phyloP scores from a whole-genome alignment of 2,329 filamentous ascomycete genomes.

The Alternaria burnsii region DNA sequence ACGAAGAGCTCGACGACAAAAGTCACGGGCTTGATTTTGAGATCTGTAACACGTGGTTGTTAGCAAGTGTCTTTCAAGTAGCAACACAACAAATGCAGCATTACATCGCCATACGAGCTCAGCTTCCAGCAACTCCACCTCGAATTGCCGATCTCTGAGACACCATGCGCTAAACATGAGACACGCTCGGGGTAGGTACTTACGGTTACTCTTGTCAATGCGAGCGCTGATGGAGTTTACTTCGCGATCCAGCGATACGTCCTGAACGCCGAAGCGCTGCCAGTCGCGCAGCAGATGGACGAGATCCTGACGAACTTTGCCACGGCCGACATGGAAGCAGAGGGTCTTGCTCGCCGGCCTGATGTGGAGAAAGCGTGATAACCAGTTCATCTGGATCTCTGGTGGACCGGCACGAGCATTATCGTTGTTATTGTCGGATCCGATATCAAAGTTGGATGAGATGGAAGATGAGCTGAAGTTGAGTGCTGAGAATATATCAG shows the following conservation, averaged over 20 bases:
- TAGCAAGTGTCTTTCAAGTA: slow-evolving; percentile 5
- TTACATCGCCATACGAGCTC: slow-evolving; percentile 30
- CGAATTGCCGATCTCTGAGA: slow-evolving; percentile 24
- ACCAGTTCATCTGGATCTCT: slow-evolving; percentile 74
- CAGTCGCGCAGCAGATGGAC: slow-evolving; percentile 79
- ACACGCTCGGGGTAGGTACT: slow-evolving; percentile 50
- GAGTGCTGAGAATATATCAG: slow-evolving; percentile 26
- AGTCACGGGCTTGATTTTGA: slow-evolving; percentile 85
- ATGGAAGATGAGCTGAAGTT: slow-evolving; percentile 45
- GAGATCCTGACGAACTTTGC: slow-evolving; percentile 79
- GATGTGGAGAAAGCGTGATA: slow-evolving; percentile 86
- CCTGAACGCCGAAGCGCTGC: slow-evolving; percentile 80
- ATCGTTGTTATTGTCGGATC: slow-evolving; percentile 51
- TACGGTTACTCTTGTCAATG: slow-evolving; percentile 80
- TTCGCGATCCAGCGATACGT: slow-evolving; percentile 80
- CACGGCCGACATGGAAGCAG: slow-evolving; percentile 76
- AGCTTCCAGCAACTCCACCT: slow-evolving; percentile 28
- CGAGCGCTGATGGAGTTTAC: slow-evolving; percentile 81
- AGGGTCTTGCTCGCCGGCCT: slow-evolving; percentile 81
- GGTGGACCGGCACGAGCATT: slow-evolving; percentile 35
- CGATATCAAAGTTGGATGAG: slow-evolving; percentile 47
- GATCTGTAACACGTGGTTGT: slow-evolving; percentile 61
- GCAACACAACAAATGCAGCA: slow-evolving; percentile 11
- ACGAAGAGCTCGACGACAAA: slow-evolving; percentile 90
- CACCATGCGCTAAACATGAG: slow-evolving; percentile 29